Evolutionary conservation across 305 asterid genomes (phyloP).

Genomic region (Stenogyne calaminthoides): DNA sequence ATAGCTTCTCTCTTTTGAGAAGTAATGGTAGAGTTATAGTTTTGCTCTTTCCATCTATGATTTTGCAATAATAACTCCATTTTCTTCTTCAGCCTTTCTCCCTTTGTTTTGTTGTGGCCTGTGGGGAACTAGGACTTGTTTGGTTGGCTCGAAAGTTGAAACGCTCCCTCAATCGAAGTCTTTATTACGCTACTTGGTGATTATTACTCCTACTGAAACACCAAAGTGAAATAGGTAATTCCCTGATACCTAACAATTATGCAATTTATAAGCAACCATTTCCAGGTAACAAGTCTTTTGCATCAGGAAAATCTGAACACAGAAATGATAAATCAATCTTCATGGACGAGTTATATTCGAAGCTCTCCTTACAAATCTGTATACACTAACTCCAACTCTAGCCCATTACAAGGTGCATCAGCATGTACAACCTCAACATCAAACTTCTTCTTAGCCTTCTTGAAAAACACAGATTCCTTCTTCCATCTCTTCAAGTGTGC

Average conservation of each 20-base stretch:
- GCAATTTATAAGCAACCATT: neutral
- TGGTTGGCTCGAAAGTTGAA: neutral
- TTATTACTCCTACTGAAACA: neutral
- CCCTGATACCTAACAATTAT: neutral
- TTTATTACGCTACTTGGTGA: no score
- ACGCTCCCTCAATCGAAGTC: neutral
- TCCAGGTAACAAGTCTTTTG: neutral
- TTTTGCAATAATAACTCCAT: neutral
- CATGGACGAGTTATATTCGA: neutral
- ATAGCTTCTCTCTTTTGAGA: neutral
- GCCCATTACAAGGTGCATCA: conserved; percentile 54
- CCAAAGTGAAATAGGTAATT: neutral
- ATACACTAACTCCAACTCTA: conserved; percentile 74
- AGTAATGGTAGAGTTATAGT: neutral
- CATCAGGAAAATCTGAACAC: neutral
- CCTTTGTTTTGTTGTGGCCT: neutral
- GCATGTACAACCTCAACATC: conserved; percentile 48
- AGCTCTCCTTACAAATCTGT: conserved; percentile 48
- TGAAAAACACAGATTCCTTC: conserved; percentile 66
- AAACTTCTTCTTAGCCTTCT: conserved; percentile 63
- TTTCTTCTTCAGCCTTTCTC: no score
- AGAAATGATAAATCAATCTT: neutral
- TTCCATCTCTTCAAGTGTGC: conserved; percentile 81
- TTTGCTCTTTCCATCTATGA: neutral
- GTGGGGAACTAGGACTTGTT: neutral